Percentiles rank a stretch among this genome's conserved stretches.
phyloP scores from a whole-genome alignment of 2,329 filamentous ascomycete species.

The Penicillium sp. region DNA sequence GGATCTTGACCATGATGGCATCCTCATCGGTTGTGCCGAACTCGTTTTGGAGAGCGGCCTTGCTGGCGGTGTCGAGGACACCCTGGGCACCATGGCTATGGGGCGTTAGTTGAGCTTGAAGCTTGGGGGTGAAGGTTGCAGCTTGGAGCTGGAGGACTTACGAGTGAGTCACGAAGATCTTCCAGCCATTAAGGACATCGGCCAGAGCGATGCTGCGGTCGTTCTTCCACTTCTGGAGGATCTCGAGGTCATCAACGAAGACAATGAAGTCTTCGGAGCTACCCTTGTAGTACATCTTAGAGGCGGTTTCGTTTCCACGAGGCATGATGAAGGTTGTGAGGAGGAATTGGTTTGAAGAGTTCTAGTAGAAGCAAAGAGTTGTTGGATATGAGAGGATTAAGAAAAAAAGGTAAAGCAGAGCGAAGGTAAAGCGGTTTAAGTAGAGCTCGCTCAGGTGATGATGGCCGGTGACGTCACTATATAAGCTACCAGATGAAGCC shows the following conservation, averaged over 20 bases:
- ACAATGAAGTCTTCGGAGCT: constrained; percentile 67
- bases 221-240: constrained; percentile 76
- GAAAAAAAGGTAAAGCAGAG: background rate
- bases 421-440: constrained; percentile 3
- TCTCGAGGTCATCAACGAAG: constrained; percentile 51
- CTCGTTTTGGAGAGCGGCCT: constrained; percentile 75
- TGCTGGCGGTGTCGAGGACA: constrained; percentile 72
- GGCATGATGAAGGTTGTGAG: constrained; percentile 54
- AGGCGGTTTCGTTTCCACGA: constrained; percentile 68
- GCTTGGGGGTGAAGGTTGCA: background rate
- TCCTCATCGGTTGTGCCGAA: constrained; percentile 82
- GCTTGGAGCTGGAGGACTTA: constrained; percentile 51
- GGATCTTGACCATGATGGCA: constrained; percentile 76
- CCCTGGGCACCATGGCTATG: constrained; percentile 83
- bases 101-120: constrained; percentile 3
- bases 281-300: constrained; percentile 87
- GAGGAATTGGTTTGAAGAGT: background rate
- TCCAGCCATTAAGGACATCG: constrained; percentile 83
- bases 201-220: constrained; percentile 78
- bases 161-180: constrained; percentile 89
- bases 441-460: constrained; percentile 16
- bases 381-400: constrained; percentile 10
- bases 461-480: constrained; percentile 26
- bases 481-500: constrained; percentile 4
- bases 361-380: constrained; percentile 4